phyloP scores from a whole-genome alignment of 768 basidiomycete genomes.

The Hebeloma cylindrosporum region DNA sequence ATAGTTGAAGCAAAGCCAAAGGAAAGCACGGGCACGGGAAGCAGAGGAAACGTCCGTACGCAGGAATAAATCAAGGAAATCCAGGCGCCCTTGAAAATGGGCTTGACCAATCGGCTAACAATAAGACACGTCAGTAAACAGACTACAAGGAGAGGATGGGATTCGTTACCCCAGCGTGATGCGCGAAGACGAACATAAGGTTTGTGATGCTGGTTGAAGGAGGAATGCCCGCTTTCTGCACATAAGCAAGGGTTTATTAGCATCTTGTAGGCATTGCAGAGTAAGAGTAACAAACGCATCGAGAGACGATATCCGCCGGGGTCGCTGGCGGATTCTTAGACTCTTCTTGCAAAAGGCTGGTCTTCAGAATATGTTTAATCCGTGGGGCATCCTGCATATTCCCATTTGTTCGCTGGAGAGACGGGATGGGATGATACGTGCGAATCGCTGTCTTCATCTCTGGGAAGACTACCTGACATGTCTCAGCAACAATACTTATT shows the following conservation, averaged over 20 bases:
- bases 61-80: constrained; percentile 82
- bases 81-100: constrained; percentile 71
- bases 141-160: constrained; percentile 21
- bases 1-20: constrained; percentile 85
- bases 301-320: constrained; percentile 55
- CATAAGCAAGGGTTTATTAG: constrained; percentile 12
- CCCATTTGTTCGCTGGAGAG: constrained; percentile 64
- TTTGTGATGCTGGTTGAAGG: constrained; percentile 75
- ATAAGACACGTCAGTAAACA: constrained; percentile 25
- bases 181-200: constrained; percentile 67
- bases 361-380: constrained; percentile 74
- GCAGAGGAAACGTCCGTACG: constrained; percentile 69
- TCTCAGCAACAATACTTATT: constrained; percentile 5
- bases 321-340: constrained; percentile 48
- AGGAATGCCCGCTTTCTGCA: constrained; percentile 43
- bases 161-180: constrained; percentile 50
- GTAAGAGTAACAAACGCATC: constrained; percentile 39
- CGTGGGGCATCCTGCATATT: constrained; percentile 79
- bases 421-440: constrained; percentile 77
- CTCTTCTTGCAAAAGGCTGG: constrained; percentile 48
- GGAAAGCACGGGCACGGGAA: constrained; percentile 76
- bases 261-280: constrained; percentile 5
- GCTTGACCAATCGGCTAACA: constrained; percentile 56
- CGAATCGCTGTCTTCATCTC: constrained; percentile 78
- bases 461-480: constrained; percentile 56